Base-by-base conservation (phyloP, 2,329 filamentous ascomycete genomes). In the Ophiostoma tasmaniense region DNA sequence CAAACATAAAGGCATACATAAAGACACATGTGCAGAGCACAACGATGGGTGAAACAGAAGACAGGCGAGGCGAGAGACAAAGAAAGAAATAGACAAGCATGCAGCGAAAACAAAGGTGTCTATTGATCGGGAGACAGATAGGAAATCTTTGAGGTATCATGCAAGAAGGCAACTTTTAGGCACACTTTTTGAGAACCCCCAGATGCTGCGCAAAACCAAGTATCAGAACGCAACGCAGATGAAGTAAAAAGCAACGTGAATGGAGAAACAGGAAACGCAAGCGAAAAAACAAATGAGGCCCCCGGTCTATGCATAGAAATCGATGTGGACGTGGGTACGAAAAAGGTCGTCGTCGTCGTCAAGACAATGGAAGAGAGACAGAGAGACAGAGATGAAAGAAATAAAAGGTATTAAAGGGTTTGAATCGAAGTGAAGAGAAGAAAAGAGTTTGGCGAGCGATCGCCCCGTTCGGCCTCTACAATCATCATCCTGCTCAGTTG, bases 61-160 rank as follows among this genome's bases (percentile, higher is more conserved):
- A 61, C 37, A 45, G 13, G 64, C 64, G 39, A 35, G n/a, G 20
- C 50, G 33, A 7, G 35, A 10, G 20, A 42, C 14, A 30, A n/a
- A 52, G 22, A 37, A 25, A 4, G 33, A 4, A 35, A 42, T 37
- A 30, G 20, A 68, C 22, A n/a, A 25, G 33, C 20, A 55, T 33
- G 62, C 37, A 66, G 33, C 33, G n/a, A 68, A 55, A 66, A 35
- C 39, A 45, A 39, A 66, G 62, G 55, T 61, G 55, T 68, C 69
- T 70, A 70, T 67, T 67, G 70, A 67, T 67, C 52, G 67, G 25
- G 25, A 68, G 66, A 67, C 68, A 70, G 69, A 69, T 62, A 68
- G 67, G 64, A 76, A 73, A 73, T 73, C 71, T 72, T 76, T 76
- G 33, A 82, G 81, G 82, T 83, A 83, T 83, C 81, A 82, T 82